A percentile compares a stretch with the other conserved stretches of the same genome.
Conservation (phyloP, 768 basidiomycete species). For the Tulasnella sp. region DNA sequence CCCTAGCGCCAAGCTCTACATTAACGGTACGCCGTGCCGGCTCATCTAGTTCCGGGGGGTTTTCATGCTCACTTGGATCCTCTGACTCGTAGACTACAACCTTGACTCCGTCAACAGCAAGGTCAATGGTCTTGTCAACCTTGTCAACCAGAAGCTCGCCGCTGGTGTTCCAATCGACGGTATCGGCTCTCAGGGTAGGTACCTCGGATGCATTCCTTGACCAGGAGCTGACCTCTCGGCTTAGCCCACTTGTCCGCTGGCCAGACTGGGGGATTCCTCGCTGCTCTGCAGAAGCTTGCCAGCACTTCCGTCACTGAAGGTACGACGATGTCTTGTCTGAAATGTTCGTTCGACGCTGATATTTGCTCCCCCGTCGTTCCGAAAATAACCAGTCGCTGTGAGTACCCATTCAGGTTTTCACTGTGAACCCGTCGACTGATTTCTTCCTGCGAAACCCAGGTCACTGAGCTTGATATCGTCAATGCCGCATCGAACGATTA, state of each 20-base stretch:
- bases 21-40: neutral
- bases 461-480: conserved; percentile 22
- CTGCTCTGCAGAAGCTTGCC: conserved; percentile 8
- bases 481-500: conserved; percentile 2
- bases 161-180: conserved; percentile 26
- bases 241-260: conserved; percentile 17
- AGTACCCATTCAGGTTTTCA: neutral
- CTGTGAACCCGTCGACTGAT: neutral
- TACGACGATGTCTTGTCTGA: neutral
- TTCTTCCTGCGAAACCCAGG: neutral
- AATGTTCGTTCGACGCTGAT: neutral
- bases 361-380: neutral
- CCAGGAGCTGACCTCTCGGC: neutral
- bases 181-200: conserved; percentile 20
- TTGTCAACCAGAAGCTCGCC: neutral
- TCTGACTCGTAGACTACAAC: conserved; percentile 11
- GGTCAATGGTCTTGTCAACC: conserved; percentile 13
- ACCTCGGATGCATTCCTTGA: neutral
- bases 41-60: no score
- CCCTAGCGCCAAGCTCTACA: conserved; percentile 40
- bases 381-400: neutral
- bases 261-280: neutral
- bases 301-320: neutral
- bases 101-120: conserved; percentile 23
- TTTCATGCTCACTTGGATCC: neutral